These are phyloP conservation scores for Penicillium sp. DNA, from an alignment of 2,329 filamentous ascomycete species.

Conservation along the genomic window DNA sequence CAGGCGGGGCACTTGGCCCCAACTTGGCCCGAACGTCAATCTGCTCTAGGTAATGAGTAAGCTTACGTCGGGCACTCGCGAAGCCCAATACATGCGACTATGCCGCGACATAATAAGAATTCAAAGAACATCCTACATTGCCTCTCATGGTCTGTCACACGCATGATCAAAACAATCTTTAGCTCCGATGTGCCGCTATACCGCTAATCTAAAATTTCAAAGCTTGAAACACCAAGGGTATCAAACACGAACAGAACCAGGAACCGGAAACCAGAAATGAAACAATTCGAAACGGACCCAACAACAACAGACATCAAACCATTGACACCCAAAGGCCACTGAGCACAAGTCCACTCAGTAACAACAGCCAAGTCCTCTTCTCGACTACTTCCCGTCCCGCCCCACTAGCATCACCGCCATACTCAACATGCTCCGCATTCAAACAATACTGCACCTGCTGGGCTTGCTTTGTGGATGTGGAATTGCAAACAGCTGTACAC, in stretches of 20 bases:
- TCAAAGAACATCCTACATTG: too few species aligned
- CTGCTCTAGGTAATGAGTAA: too few species aligned
- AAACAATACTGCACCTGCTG: slow-evolving; percentile 16
- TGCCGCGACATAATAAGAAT: too few species aligned
- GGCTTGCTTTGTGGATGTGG: slow-evolving; percentile 3
- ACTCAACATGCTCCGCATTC: slow-evolving; percentile 10
- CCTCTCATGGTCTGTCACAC: too few species aligned
- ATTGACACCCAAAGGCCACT: slow-evolving; percentile 1
- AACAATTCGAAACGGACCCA: background rate
- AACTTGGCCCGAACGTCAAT: too few species aligned
- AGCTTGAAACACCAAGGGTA: background rate
- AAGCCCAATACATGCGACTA: too few species aligned
- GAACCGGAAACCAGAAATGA: background rate
- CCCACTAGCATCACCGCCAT: slow-evolving; percentile 5
- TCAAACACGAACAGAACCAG: background rate
- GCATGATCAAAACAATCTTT: background rate
- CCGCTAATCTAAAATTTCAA: too few species aligned
- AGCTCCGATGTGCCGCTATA: too few species aligned
- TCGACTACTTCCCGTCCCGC: background rate
- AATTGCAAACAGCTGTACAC: slow-evolving; percentile 17
- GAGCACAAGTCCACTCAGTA: background rate
- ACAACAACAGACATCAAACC: background rate
- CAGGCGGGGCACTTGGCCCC: too few species aligned
- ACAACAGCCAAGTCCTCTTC: background rate
- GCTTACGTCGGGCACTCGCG: too few species aligned